These are phyloP conservation scores for Echites panduratus DNA, from an alignment of 257 asterid genomes.

Conservation along the genomic window DNA sequence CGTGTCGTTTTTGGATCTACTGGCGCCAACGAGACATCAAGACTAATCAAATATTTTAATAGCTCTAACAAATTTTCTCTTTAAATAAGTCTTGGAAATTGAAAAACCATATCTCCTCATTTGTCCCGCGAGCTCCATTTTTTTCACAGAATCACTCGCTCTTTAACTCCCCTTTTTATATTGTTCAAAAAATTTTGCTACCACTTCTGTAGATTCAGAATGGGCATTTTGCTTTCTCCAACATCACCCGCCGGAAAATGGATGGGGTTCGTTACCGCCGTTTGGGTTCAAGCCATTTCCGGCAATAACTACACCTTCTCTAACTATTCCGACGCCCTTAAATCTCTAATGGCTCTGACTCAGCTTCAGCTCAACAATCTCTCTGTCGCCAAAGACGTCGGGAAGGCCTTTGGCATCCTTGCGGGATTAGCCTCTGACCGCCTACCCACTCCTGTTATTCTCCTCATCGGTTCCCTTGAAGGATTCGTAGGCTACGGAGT, in stretches of 20 bases:
- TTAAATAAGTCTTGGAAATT: not conserved
- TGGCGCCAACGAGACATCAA: not conserved
- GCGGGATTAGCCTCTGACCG: conserved; percentile 96
- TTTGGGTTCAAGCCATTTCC: conserved; percentile 96
- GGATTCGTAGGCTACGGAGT: conserved; percentile 91
- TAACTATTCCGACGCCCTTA: conserved; percentile 81
- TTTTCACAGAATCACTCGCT: no score
- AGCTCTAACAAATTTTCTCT: not conserved
- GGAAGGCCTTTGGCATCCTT: conserved; percentile 87
- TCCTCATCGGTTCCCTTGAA: conserved; percentile 76
- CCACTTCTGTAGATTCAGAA: conserved; percentile 3
- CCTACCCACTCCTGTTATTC: conserved; percentile 55
- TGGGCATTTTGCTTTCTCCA: conserved; percentile 49
- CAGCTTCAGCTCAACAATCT: conserved; percentile 90
- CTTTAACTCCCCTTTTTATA: no score
- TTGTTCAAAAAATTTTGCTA: not conserved
- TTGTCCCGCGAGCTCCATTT: not conserved
- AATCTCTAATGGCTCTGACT: conserved; percentile 78
- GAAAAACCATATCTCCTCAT: not conserved
- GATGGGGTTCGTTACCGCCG: conserved; percentile 90
- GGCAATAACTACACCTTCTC: conserved; percentile 97
- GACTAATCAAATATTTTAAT: no score
- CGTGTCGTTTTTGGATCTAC: not conserved
- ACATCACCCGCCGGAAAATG: conserved; percentile 76
- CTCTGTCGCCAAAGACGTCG: conserved; percentile 91